Base-by-base conservation (phyloP, 257 asterid species). In the Verbena officinalis region DNA sequence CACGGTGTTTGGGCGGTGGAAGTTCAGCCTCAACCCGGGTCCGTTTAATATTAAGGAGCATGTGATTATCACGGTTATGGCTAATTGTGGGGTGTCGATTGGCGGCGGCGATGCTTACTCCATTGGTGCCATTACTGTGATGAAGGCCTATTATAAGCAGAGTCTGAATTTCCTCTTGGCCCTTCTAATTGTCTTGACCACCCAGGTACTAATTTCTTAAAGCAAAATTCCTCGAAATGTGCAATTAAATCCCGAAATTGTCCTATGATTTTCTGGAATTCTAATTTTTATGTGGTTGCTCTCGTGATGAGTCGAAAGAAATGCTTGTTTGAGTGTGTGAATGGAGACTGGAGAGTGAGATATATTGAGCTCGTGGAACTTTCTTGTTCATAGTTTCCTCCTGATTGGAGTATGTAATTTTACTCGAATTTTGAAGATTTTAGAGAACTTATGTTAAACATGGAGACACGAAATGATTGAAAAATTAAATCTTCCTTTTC, bases 61-160 rank as follows among this genome's bases (percentile, higher is more conserved):
- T 34, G 99, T 90, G 1, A 77, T 94, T 34, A 84, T 90, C 9
- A 94, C 99, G 0, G 95, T 94, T 21, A 94, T 94, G 89, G 99
- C 99, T 1, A 94, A 90, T 44, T 94, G 99, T 39, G 99, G 99
- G 4, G 99, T 94, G n/a, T 90, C 99, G 1, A 21, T 78, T 22
- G 99, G 99, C 4, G 99, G 99, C 1, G 99, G 99, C 3, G 99
- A 94, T 69, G 99, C 97, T 34, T 94, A 94, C 79, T 86, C 97
- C 17, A 94, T 94, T 51, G 99, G 99, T 1, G 99, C 99, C n/a
- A 83, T 94, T 64, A 90, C 99, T 43, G 95, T 94, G 10, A 94
- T 94, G 99, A 94, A 85, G 66, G 95, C 95, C 54, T 94, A 88
- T 61, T 94, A 94, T 70, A 94, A 84, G 67, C 99, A 90, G 81